Base-by-base conservation (phyloP, 164 flowering plant genomes). In the Magnolia officinalis region DNA sequence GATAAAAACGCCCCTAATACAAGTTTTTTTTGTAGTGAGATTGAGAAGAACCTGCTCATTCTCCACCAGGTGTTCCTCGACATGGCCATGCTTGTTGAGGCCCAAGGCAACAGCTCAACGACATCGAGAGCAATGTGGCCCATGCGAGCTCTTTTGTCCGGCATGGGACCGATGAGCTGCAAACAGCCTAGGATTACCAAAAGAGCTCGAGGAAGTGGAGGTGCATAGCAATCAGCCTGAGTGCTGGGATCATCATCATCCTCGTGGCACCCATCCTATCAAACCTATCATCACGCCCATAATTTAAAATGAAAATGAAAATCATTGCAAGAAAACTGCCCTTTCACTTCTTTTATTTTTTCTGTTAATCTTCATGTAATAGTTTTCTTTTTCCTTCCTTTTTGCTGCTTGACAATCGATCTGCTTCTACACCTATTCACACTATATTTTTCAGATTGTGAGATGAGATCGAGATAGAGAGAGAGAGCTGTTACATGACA, bases 51-150 rank as follows among this genome's bases (percentile, higher is more conserved):
- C 77, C 77, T 81, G 52, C 70, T 81, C 19, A 82, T 81, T 73
- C 84, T 83, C 16, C 86, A 81, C 64, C 86, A 83, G 77, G 86
- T 79, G 21, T 81, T 83, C 82, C 65, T 81, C 23, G 86, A 83
- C 82, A 83, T 83, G 86, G 84, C 84, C 68, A 80, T 78, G 0
- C 77, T 81, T 64, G 86, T 83, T 20, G 86, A 83, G 65, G 80
- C 79, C 6, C 84, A 81, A 21, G 86, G 14, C 79, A 81, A 23
- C 82, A 83, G 66, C 82, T 83, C 23, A 80, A 83, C 16, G 67
- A 83, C 67, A 81, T 83, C 19, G 45, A 37, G 45, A 37, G 45
- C 45, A 82, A 83, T 55, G 86, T 81, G 11, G 79, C 78, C 2
- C 80, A 77, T 26, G 85, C 82, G 29, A 78, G 55, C 61, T 76